A percentile compares a stretch with the other conserved stretches of the same genome.
Evolutionary conservation across 305 asterid species (phyloP).

Genomic region (Plantago rigida): DNA sequence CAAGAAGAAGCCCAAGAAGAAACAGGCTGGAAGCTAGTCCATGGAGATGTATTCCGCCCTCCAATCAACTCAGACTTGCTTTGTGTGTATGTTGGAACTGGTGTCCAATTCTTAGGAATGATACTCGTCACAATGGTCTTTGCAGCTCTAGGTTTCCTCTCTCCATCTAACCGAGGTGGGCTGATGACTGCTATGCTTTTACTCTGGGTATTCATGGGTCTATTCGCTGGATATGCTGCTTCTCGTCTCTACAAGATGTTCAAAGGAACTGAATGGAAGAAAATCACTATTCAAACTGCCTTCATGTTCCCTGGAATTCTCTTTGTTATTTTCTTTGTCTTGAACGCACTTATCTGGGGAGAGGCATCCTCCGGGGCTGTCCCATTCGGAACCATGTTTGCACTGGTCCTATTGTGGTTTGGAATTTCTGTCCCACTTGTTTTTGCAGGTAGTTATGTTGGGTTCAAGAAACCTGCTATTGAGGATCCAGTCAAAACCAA

Average conservation of each 20-base stretch:
- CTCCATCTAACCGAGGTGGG: constrained; percentile 89
- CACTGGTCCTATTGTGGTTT: constrained; percentile 64
- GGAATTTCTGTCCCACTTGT: constrained; percentile 80
- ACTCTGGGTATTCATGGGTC: constrained; percentile 83
- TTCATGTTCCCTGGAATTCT: constrained; percentile 63
- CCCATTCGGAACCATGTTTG: constrained; percentile 84
- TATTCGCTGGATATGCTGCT: constrained; percentile 73
- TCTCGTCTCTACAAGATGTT: constrained; percentile 80
- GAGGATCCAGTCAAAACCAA: constrained; percentile 84
- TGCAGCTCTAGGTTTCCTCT: constrained; percentile 71
- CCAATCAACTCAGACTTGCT: constrained; percentile 69
- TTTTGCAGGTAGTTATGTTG: constrained; percentile 67
- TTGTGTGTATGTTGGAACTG: constrained; percentile 75
- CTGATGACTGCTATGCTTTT: constrained; percentile 83
- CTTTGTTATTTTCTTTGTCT: constrained; percentile 51
- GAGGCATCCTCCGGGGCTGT: constrained; percentile 81
- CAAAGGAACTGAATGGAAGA: constrained; percentile 86
- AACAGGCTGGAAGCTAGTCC: constrained; percentile 89
- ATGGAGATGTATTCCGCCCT: constrained; percentile 78
- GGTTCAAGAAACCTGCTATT: constrained; percentile 59
- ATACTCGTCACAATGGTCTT: constrained; percentile 69
- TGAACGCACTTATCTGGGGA: constrained; percentile 75
- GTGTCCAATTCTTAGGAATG: constrained; percentile 80
- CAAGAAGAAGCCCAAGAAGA: constrained; percentile 92
- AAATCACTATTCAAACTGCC: constrained; percentile 62